Conservation (phyloP, 2,329 filamentous ascomycete species). For the Fusarium clavum region DNA sequence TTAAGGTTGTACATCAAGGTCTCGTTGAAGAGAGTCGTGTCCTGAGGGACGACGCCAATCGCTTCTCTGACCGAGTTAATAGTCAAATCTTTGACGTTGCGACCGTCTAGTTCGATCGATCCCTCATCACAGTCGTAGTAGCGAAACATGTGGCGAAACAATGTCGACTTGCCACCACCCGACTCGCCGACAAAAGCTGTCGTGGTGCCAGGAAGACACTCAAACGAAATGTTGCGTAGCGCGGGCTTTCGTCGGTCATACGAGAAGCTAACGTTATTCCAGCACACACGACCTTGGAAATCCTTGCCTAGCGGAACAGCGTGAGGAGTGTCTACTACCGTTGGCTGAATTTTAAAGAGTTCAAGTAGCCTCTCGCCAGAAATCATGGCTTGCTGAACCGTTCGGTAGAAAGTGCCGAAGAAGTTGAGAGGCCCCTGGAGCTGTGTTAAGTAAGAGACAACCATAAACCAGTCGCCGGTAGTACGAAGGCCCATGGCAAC, state of each 20-base stretch:
- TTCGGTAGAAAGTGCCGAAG: slow-evolving; percentile 94
- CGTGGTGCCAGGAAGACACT: slow-evolving; percentile 88
- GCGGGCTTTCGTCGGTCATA: slow-evolving; percentile 91
- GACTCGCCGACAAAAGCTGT: slow-evolving; percentile 97
- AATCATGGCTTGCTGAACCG: slow-evolving; percentile 96
- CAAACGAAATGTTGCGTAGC: slow-evolving; percentile 84
- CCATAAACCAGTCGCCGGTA: slow-evolving; percentile 77
- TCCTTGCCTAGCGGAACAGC: slow-evolving; percentile 68
- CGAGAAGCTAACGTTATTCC: slow-evolving; percentile 89
- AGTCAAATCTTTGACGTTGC: slow-evolving; percentile 85
- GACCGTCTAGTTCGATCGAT: slow-evolving; percentile 84
- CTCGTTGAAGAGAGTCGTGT: slow-evolving; percentile 95
- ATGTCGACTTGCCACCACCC: slow-evolving; percentile 94
- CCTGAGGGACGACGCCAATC: slow-evolving; percentile 96
- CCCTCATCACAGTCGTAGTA: slow-evolving; percentile 91
- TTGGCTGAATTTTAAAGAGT: slow-evolving; percentile 95
- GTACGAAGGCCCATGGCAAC: slow-evolving; percentile 73
- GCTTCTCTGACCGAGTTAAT: slow-evolving; percentile 92
- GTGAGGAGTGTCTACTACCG: slow-evolving; percentile 81
- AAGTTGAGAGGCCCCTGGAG: slow-evolving; percentile 85
- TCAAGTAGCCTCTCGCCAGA: slow-evolving; percentile 95
- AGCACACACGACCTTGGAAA: slow-evolving; percentile 85
- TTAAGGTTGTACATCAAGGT: slow-evolving; percentile 93
- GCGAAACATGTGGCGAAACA: slow-evolving; percentile 94
- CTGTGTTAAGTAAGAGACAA: slow-evolving; percentile 83